Evolutionary conservation across 2,329 filamentous ascomycete genomes (phyloP).

Genomic region (Hypoxylon sp.): DNA sequence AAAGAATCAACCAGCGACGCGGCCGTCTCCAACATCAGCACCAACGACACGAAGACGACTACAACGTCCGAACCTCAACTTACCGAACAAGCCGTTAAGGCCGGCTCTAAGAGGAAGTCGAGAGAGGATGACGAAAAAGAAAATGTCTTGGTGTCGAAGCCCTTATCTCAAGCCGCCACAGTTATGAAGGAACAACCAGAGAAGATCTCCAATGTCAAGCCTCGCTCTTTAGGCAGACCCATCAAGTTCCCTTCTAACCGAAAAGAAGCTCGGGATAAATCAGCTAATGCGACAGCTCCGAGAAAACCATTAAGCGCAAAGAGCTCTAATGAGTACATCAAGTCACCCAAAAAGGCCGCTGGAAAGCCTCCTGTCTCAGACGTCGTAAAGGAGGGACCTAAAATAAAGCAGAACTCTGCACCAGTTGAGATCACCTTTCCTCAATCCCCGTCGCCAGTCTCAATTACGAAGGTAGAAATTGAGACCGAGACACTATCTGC

Average conservation of each 20-base stretch:
- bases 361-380: conserved; percentile 50
- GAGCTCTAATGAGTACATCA: conserved; percentile 67
- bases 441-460: conserved; percentile 30
- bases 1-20: conserved; percentile 13
- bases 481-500: conserved; percentile 49
- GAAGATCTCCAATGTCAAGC: conserved; percentile 45
- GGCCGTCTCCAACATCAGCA: conserved; percentile 6
- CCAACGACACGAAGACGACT: conserved; percentile 3
- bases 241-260: conserved; percentile 55
- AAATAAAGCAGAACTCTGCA: conserved; percentile 41
- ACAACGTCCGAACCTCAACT: conserved; percentile 19
- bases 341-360: conserved; percentile 63
- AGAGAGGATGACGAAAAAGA: conserved; percentile 64
- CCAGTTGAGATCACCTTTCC: conserved; percentile 45
- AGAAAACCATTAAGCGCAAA: conserved; percentile 64
- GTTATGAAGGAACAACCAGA: conserved; percentile 45
- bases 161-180: conserved; percentile 42
- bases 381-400: conserved; percentile 51
- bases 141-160: conserved; percentile 45
- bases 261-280: conserved; percentile 52
- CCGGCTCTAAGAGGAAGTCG: conserved; percentile 66
- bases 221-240: conserved; percentile 48
- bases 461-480: conserved; percentile 38
- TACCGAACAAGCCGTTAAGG: conserved; percentile 50
- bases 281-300: conserved; percentile 37